A percentile compares a stretch with the other conserved stretches of the same genome.
Conservation (phyloP, 164 flowering plant species). For the Platanus orientalis region DNA sequence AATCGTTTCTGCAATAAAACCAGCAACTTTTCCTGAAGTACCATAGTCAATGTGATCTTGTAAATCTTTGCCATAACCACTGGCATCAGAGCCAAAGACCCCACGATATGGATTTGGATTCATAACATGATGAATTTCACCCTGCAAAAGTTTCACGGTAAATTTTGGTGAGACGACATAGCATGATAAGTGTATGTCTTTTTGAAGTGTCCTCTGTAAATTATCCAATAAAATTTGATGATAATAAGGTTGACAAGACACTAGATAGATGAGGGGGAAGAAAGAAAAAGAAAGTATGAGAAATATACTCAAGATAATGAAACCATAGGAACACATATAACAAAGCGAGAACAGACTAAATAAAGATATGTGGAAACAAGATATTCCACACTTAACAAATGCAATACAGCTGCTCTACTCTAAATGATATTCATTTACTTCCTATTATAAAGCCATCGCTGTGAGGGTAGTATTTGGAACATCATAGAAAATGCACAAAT, state of each 20-base stretch:
- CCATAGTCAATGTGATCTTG: constrained; percentile 95
- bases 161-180: neutral
- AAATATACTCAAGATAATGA: neutral
- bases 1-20: constrained; percentile 96
- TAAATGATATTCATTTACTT: neutral
- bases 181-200: neutral
- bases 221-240: neutral
- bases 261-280: neutral
- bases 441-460: neutral
- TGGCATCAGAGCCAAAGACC: constrained; percentile 73
- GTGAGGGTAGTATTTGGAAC: neutral
- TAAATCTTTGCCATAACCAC: constrained; percentile 72
- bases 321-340: neutral
- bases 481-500: neutral
- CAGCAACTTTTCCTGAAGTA: constrained; percentile 89
- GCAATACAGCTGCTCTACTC: neutral
- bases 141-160: constrained; percentile 40
- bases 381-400: neutral
- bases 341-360: too few species aligned
- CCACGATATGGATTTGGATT: constrained; percentile 98
- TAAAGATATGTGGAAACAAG: neutral
- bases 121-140: constrained; percentile 91
- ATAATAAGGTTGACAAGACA: neutral
- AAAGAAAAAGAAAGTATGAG: neutral
- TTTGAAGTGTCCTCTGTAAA: neutral